phyloP scores from a whole-genome alignment of 2,329 filamentous ascomycete species.

The Fusarium bulbicola region DNA sequence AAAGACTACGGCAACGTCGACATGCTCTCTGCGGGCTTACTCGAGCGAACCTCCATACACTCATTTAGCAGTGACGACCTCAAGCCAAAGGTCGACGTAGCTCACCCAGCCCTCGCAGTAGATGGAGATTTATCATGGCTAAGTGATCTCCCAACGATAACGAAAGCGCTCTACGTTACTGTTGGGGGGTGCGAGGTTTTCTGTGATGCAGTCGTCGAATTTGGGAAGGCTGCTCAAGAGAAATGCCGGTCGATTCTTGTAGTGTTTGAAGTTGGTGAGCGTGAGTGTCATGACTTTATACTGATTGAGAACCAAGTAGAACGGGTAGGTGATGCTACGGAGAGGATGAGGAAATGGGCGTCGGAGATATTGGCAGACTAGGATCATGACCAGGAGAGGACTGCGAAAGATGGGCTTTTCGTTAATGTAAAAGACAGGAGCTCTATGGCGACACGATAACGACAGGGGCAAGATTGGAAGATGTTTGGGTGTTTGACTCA shows the following conservation, averaged over 20 bases:
- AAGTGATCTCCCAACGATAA: background rate
- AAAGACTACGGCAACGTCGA: background rate
- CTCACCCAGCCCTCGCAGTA: background rate
- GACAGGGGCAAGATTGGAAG: slow-evolving; percentile 14
- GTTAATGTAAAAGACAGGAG: background rate
- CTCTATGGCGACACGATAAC: accelerated
- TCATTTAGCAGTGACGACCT: background rate
- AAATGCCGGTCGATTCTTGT: background rate
- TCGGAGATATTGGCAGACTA: background rate
- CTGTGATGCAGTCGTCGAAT: background rate
- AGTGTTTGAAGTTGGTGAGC: background rate
- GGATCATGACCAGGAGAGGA: too few relatives aligned
- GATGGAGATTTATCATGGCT: background rate
- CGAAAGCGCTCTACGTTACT: accelerated
- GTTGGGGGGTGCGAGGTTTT: background rate
- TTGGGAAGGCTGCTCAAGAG: background rate
- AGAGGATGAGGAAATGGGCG: background rate
- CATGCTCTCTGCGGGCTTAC: background rate
- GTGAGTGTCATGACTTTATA: background rate
- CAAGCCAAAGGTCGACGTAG: background rate
- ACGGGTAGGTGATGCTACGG: background rate
- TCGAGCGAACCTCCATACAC: background rate
- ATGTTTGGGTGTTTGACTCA: accelerated
- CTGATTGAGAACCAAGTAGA: background rate
- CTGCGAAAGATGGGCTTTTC: too few relatives aligned